phyloP scores from a whole-genome alignment of 768 basidiomycete species.

The Boletellus emodensis region DNA sequence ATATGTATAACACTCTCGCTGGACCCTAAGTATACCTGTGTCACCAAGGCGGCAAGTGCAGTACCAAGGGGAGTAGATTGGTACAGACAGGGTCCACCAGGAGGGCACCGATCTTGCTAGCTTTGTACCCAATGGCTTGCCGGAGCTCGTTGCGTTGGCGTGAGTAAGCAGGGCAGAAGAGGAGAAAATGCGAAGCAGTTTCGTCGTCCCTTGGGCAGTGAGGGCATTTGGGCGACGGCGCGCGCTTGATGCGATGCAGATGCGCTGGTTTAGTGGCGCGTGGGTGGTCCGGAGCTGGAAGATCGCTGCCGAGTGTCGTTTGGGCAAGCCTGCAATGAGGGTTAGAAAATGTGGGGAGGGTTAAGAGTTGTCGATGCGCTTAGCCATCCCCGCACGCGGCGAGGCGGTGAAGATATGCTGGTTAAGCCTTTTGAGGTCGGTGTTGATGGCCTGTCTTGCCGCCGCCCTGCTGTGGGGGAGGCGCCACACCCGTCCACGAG shows the following conservation, averaged over 20 bases:
- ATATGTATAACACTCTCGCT: slow-evolving; percentile 25
- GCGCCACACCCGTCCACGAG: too few relatives aligned
- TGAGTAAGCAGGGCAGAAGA: too few relatives aligned
- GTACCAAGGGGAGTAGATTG: slow-evolving; percentile 48
- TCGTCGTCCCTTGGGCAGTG: background rate
- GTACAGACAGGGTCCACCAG: slow-evolving; percentile 14
- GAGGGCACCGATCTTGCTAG: too few relatives aligned
- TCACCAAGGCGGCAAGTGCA: slow-evolving; percentile 41
- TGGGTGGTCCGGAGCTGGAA: slow-evolving; percentile 34
- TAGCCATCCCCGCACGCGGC: background rate
- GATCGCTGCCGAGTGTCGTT: slow-evolving; percentile 5
- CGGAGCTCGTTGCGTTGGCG: too few relatives aligned
- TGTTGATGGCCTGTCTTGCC: too few relatives aligned
- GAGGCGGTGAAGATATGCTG: too few relatives aligned
- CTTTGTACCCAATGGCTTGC: too few relatives aligned
- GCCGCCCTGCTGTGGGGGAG: too few relatives aligned
- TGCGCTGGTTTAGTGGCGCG: slow-evolving; percentile 27
- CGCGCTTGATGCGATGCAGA: slow-evolving; percentile 21
- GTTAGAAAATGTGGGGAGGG: background rate
- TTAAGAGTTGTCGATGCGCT: background rate
- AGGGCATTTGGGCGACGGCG: background rate
- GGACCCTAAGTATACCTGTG: slow-evolving; percentile 44
- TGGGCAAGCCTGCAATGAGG: background rate
- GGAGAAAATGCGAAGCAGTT: background rate
- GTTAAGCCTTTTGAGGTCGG: too few relatives aligned